Conservation (phyloP, 768 basidiomycete species). For the Pleurotus platypus region DNA sequence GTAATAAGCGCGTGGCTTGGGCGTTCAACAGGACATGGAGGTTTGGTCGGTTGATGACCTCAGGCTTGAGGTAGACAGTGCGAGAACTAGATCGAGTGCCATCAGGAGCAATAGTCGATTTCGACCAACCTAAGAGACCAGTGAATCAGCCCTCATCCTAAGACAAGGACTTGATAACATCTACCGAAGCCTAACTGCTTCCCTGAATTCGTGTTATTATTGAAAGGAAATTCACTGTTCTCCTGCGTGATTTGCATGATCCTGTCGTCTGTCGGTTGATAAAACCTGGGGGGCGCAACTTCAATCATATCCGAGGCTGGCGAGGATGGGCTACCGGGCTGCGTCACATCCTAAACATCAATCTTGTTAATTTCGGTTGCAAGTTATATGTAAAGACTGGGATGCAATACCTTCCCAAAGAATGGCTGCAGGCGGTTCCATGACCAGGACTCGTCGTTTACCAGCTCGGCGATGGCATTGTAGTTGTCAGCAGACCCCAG, state of each 20-base stretch:
- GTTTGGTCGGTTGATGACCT: conserved; percentile 23
- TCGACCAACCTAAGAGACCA: conserved; percentile 20
- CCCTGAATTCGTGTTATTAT: conserved; percentile 30
- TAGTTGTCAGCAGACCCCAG: conserved; percentile 23
- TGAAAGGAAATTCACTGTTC: conserved; percentile 25
- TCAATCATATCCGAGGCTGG: conserved; percentile 14
- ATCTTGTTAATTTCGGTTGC: conserved; percentile 15
- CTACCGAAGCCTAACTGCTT: conserved; percentile 23
- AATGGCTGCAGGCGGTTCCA: conserved; percentile 22
- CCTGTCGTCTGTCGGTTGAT: conserved; percentile 12
- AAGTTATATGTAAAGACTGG: conserved; percentile 6
- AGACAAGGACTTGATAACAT: not conserved
- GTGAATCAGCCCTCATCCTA: not conserved
- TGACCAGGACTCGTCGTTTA: conserved; percentile 23
- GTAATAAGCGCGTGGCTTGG: conserved; percentile 22
- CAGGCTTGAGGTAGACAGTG: conserved; percentile 24
- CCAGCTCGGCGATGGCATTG: conserved; percentile 18
- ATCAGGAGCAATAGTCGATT: conserved; percentile 23
- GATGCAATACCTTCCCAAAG: conserved; percentile 16
- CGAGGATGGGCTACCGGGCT: conserved; percentile 23
- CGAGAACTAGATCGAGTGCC: conserved; percentile 26
- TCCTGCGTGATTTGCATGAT: conserved; percentile 22
- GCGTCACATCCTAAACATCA: conserved; percentile 20
- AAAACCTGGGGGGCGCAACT: conserved; percentile 19
- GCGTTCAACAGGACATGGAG: conserved; percentile 28